Evolutionary conservation across 495 filamentous ascomycete genomes (phyloP).

Genomic region (Trichocladium antarcticum): DNA sequence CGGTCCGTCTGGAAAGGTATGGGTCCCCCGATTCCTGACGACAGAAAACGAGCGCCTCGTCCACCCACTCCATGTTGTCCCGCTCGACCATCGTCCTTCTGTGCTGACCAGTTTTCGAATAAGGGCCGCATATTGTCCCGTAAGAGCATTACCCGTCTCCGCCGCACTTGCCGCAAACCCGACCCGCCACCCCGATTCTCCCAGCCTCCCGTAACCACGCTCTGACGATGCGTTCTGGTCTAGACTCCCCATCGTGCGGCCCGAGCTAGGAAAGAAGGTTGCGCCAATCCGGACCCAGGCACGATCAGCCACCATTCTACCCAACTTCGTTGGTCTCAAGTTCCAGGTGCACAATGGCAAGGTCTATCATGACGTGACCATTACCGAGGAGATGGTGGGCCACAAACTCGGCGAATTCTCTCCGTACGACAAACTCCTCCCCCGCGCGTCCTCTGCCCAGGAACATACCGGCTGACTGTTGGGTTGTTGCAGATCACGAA

Average conservation of each 20-base stretch:
- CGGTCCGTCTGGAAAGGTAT: conserved; percentile 50
- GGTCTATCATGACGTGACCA: conserved; percentile 72
- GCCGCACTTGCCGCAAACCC: not conserved
- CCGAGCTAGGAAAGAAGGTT: conserved; percentile 49
- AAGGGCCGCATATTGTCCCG: conserved; percentile 65
- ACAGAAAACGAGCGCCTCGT: not conserved
- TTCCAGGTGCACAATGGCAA: conserved; percentile 97
- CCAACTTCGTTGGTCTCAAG: conserved; percentile 85
- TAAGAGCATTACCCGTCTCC: conserved; percentile 30
- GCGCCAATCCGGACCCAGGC: conserved; percentile 81
- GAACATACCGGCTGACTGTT: not conserved
- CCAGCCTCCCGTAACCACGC: conserved; percentile 1
- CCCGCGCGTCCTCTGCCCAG: not conserved
- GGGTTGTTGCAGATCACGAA: conserved; percentile 59
- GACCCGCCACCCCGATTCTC: not conserved
- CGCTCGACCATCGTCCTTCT: not conserved
- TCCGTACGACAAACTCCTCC: conserved; percentile 47
- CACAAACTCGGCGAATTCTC: conserved; percentile 95
- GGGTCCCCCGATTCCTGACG: not conserved
- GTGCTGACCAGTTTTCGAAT: not conserved
- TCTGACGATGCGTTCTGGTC: conserved; percentile 6
- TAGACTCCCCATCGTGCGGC: conserved; percentile 53
- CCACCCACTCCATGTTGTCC: too few relatives aligned
- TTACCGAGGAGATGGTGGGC: conserved; percentile 98
- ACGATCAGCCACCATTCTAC: conserved; percentile 83